phyloP scores from a whole-genome alignment of 352 stramenopile genomes.

The Phytophthora meadii region DNA sequence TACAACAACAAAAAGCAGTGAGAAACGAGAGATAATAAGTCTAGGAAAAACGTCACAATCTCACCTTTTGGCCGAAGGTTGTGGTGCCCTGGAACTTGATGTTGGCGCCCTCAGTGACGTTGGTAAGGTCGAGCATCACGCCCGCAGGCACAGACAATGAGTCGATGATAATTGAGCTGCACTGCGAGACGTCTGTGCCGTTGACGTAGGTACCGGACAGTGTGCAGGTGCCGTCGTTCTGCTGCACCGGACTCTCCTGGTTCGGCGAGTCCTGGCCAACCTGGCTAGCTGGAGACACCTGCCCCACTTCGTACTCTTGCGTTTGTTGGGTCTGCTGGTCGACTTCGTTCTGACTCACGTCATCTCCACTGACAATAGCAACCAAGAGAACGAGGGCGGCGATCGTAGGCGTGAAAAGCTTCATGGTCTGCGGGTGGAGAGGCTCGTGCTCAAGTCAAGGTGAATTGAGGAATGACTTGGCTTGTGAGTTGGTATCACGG shows the following conservation, averaged over 20 bases:
- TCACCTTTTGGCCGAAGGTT: constrained; percentile 35
- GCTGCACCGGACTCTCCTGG: neutral
- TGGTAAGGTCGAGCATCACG: constrained; percentile 31
- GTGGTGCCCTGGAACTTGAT: constrained; percentile 42
- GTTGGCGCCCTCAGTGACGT: constrained; percentile 25
- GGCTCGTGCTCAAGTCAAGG: neutral
- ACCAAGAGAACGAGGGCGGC: constrained; percentile 13
- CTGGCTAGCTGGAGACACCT: constrained; percentile 11
- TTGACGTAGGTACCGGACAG: constrained; percentile 30
- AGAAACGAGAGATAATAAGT: neutral
- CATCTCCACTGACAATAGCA: neutral
- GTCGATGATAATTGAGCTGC: constrained; percentile 32
- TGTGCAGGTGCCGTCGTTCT: constrained; percentile 13
- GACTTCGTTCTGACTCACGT: constrained; percentile 13
- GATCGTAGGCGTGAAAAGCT: constrained; percentile 7
- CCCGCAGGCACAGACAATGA: constrained; percentile 17
- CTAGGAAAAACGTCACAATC: neutral
- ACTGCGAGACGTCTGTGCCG: constrained; percentile 36
- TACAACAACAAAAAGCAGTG: constrained; percentile 1
- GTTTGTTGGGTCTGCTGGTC: neutral
- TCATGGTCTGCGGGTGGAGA: neutral
- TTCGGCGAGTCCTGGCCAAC: constrained; percentile 6
- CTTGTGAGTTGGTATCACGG: neutral
- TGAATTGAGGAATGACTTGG: constrained; percentile 11
- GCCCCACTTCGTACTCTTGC: constrained; percentile 5